Evolutionary conservation across 257 asterid genomes (phyloP), one percentile per base, ranked within the genome.

Genomic region (Parsonsia alboflavescens): DNA sequence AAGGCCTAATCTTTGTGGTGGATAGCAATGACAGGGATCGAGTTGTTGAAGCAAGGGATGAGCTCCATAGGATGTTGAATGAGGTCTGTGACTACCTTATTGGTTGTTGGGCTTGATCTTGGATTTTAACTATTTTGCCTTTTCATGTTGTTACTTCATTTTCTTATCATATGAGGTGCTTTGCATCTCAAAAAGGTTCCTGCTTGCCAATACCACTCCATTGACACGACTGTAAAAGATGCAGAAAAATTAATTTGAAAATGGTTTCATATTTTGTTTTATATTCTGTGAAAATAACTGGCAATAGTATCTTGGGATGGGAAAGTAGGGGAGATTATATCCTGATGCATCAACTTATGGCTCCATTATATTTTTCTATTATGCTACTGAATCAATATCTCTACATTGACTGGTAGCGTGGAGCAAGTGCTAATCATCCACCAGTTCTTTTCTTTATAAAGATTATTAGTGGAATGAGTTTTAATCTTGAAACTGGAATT

Each of bases 21-120:
- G 86, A 83, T 68, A 83, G 86, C 82, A 83, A 83, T 63, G 86
- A 82, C 64, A 76, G 86, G 71, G 86, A 82, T 46, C 82, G 86
- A 36, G 84, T 82, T 61, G 86, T 82, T 52, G 86, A 82, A 76
- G 86, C 86, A 33, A 82, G 84, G 72, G 86, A 82, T 79, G 86
- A 82, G 76, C 74, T 83, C 59, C 86, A 83, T 76, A 80, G 86
- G 76, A 83, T 83, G 86, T 80, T 83, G 80, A 83, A 83, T 17
- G 86, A 83, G 86, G 86, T 77, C 12, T 45, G 62, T 54, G 33
- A 36, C 39, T 59, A 2, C 46, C 28, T 26, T 22, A 12, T 15
- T 36, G 15, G 10, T 65, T 65, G 70, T 3, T 21, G 28, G 28
- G 13, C 19, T 65, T 17, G 70, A 39, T 65, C 16, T 65, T 36